Evolutionary conservation across 768 basidiomycete genomes (phyloP), one percentile per base, ranked within the genome.

Genomic region (Phaffia australis): DNA sequence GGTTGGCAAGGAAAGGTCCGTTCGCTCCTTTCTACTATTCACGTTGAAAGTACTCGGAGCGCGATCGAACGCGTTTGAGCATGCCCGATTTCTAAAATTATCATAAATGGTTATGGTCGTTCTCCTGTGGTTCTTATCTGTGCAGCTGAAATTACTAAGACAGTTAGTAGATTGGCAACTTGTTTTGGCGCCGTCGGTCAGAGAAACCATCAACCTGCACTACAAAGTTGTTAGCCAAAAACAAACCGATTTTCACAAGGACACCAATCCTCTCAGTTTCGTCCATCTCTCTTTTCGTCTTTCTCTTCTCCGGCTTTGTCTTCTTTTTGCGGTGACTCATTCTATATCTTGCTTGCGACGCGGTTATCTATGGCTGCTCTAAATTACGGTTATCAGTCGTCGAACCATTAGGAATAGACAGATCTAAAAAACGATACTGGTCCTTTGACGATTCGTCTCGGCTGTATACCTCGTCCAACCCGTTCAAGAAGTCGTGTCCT

Each of bases 101-200:
- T 49, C 46, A 29, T 15, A 3, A 6, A 29, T 27, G 27, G n/a
- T 23, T 19, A 32, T 3, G 23, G 8, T 7, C 16, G 21, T 2
- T 29, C 50, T 62, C 15, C 50, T 19, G 29, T 7, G 48, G 52
- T 25, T 51, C 48, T 11, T 47, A 6, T 7, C 4, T 60, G 69
- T 69, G 65, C 72, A 92, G 89, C 83, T 92, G 76, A 85, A 83
- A 77, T 82, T 91, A 66, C 79, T 92, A 68, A 85, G 89, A 42
- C 84, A 89, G 72, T 82, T 92, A 27, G 87, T 91, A 69, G 89
- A 92, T 75, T 79, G 90, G 73, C 89, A 90, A 73, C 81, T 92
- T 2, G 78, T 79, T 56, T 85, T 89, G 73, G 82, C 83, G 69
- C 75, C 79, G 42, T 83, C 85, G 62, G 81, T 89, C 74, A 87